phyloP scores from a whole-genome alignment of 768 basidiomycete genomes.

The Boletus rufocinnamomeus region DNA sequence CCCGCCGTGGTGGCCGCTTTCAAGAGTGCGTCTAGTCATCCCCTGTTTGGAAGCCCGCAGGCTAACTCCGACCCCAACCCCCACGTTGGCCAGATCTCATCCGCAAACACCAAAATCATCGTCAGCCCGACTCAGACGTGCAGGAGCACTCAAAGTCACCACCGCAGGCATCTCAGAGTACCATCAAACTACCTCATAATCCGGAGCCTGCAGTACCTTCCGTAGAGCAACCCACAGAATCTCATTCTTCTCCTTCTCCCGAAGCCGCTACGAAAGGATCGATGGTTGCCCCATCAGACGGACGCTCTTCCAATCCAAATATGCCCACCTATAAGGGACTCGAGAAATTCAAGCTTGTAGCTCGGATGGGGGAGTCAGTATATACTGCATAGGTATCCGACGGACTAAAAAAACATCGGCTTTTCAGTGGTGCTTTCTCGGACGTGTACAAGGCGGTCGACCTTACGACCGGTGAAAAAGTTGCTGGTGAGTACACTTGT shows the following conservation, averaged over 20 bases:
- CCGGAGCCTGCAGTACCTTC: slow-evolving; percentile 39
- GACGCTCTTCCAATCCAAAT: slow-evolving; percentile 67
- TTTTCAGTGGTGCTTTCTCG: slow-evolving; percentile 88
- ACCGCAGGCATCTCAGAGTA: slow-evolving; percentile 24
- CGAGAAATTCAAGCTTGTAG: slow-evolving; percentile 71
- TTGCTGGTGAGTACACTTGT: slow-evolving; percentile 62
- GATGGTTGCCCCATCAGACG: slow-evolving; percentile 67
- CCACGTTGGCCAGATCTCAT: slow-evolving; percentile 61
- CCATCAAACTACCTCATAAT: slow-evolving; percentile 38
- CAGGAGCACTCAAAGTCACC: slow-evolving; percentile 24
- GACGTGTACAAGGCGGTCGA: slow-evolving; percentile 95
- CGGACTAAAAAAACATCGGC: slow-evolving; percentile 17
- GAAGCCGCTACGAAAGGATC: slow-evolving; percentile 15
- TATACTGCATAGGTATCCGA: not conserved
- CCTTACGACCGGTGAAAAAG: slow-evolving; percentile 67
- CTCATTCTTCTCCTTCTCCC: slow-evolving; percentile 25
- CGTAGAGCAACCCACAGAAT: slow-evolving; percentile 39
- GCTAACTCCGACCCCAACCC: slow-evolving; percentile 25
- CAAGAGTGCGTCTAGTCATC: slow-evolving; percentile 61
- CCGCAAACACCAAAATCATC: slow-evolving; percentile 70
- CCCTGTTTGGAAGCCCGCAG: slow-evolving; percentile 9
- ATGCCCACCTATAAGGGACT: slow-evolving; percentile 88
- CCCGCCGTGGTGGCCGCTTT: slow-evolving; percentile 82
- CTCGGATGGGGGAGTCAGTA: slow-evolving; percentile 94
- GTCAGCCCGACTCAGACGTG: slow-evolving; percentile 39